Evolutionary conservation across 352 stramenopile genomes (phyloP).

Genomic region (Phytophthora cryptogea): DNA sequence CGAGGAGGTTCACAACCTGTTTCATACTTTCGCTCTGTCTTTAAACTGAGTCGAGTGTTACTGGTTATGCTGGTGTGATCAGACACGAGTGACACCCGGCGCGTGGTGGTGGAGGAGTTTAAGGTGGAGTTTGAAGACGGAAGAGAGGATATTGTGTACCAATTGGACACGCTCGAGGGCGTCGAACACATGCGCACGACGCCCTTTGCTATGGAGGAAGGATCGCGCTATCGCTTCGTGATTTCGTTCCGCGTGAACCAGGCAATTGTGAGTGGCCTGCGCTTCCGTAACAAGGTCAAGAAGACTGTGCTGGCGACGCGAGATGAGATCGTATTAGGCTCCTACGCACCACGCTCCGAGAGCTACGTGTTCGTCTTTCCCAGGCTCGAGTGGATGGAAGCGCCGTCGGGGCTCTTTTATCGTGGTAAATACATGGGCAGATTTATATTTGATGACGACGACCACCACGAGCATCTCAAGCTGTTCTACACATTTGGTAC

Average conservation of each 20-base stretch:
- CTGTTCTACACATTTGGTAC: slow-evolving; percentile 79
- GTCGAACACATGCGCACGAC: slow-evolving; percentile 75
- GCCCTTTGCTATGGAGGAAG: slow-evolving; percentile 78
- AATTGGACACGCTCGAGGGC: slow-evolving; percentile 67
- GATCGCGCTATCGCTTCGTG: slow-evolving; percentile 80
- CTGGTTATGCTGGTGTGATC: background rate
- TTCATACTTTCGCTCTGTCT: background rate
- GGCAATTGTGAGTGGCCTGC: slow-evolving; percentile 82
- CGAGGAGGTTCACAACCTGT: slow-evolving; percentile 43
- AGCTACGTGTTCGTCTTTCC: slow-evolving; percentile 87
- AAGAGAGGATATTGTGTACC: slow-evolving; percentile 67
- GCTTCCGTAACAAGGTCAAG: slow-evolving; percentile 88
- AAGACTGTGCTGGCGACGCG: slow-evolving; percentile 76
- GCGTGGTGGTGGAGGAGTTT: slow-evolving; percentile 87
- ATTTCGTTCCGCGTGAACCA: slow-evolving; percentile 88
- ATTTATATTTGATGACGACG: slow-evolving; percentile 75
- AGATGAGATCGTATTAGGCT: slow-evolving; percentile 86
- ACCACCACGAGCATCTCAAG: slow-evolving; percentile 70
- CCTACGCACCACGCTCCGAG: slow-evolving; percentile 74
- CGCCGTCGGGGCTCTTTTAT: slow-evolving; percentile 86
- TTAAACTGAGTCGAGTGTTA: background rate
- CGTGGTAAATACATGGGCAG: slow-evolving; percentile 86
- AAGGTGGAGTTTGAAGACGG: slow-evolving; percentile 85
- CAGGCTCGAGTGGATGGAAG: slow-evolving; percentile 79
- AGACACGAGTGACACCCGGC: slow-evolving; percentile 65